Percentiles rank a stretch among this genome's conserved stretches.
Evolutionary conservation across 192 early-diverging fungal genomes (phyloP).

Genomic region (Allomyces javanicus): DNA sequence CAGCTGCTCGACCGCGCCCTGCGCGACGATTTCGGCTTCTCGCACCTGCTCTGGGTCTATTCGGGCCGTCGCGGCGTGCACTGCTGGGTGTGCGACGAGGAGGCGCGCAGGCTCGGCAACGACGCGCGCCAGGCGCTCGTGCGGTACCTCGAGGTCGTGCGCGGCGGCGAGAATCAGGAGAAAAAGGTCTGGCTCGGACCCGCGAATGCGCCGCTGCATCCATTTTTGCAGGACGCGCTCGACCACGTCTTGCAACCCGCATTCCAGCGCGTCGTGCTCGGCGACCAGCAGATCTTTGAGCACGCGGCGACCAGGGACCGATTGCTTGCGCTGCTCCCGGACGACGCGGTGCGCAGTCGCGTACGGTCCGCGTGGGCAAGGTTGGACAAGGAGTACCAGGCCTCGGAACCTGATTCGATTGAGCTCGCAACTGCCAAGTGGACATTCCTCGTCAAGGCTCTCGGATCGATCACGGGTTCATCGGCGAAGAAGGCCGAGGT

Average conservation of each 20-base stretch:
- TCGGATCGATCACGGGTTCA: too few relatives aligned
- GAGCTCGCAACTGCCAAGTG: too few relatives aligned
- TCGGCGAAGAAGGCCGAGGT: constrained; percentile 6
- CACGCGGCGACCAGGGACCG: not conserved
- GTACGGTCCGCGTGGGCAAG: not conserved
- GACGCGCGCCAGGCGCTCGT: constrained; percentile 66
- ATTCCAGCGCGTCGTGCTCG: not conserved
- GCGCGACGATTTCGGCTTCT: constrained; percentile 86
- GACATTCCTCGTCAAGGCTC: too few relatives aligned
- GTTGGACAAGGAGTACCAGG: too few relatives aligned
- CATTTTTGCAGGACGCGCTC: not conserved
- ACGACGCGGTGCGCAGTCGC: constrained; percentile 12
- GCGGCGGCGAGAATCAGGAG: not conserved
- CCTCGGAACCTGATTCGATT: too few relatives aligned
- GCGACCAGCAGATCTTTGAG: not conserved
- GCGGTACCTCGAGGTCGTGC: constrained; percentile 51
- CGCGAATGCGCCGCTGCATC: not conserved
- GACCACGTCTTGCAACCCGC: not conserved
- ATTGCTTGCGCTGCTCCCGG: not conserved
- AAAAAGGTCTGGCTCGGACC: too few relatives aligned
- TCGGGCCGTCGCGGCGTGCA: constrained; percentile 92
- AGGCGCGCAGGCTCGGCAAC: constrained; percentile 55
- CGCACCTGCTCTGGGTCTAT: constrained; percentile 84
- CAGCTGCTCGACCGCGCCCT: constrained; percentile 63
- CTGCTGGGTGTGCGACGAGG: constrained; percentile 91